Conservation (phyloP, 768 basidiomycete genomes). For the Naganishia vaughanmartiniae region DNA sequence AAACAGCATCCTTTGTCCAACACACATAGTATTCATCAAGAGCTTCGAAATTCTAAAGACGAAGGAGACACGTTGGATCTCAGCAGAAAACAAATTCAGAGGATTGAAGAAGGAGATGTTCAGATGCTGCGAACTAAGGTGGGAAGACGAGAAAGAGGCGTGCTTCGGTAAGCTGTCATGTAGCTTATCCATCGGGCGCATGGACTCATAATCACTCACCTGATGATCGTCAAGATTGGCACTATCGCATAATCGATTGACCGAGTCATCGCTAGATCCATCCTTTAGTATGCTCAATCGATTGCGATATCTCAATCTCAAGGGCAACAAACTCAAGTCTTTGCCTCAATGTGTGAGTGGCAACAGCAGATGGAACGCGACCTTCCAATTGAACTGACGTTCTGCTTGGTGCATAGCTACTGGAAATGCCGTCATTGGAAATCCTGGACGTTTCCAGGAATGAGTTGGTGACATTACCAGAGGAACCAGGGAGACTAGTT, state of each 20-base stretch:
- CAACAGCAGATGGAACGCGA: not conserved
- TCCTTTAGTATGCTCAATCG: slow-evolving; percentile 45
- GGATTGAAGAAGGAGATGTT: slow-evolving; percentile 71
- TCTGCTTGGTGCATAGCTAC: slow-evolving; percentile 59
- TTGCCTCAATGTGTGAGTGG: slow-evolving; percentile 82
- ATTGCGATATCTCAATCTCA: slow-evolving; percentile 52
- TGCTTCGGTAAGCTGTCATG: slow-evolving; percentile 37
- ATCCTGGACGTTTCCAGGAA: slow-evolving; percentile 93
- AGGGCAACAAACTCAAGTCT: slow-evolving; percentile 67
- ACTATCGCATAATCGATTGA: slow-evolving; percentile 77
- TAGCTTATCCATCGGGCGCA: not conserved
- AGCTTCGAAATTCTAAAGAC: slow-evolving; percentile 60
- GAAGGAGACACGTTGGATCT: slow-evolving; percentile 79
- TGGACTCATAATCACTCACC: not conserved
- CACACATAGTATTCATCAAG: slow-evolving; percentile 27
- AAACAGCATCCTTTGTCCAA: slow-evolving; percentile 5
- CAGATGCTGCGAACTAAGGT: slow-evolving; percentile 69
- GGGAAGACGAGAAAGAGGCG: slow-evolving; percentile 55
- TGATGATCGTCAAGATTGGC: slow-evolving; percentile 63
- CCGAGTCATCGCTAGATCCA: slow-evolving; percentile 56
- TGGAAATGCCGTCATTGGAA: slow-evolving; percentile 79
- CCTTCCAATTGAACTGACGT: not conserved
- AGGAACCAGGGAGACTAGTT: slow-evolving; percentile 71
- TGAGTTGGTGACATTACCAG: slow-evolving; percentile 75
- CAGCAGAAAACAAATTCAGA: slow-evolving; percentile 71